A percentile compares a stretch with the other conserved stretches of the same genome.
Conservation (phyloP, 1,284 basidiomycete species). For the Inonotus hispidus region DNA sequence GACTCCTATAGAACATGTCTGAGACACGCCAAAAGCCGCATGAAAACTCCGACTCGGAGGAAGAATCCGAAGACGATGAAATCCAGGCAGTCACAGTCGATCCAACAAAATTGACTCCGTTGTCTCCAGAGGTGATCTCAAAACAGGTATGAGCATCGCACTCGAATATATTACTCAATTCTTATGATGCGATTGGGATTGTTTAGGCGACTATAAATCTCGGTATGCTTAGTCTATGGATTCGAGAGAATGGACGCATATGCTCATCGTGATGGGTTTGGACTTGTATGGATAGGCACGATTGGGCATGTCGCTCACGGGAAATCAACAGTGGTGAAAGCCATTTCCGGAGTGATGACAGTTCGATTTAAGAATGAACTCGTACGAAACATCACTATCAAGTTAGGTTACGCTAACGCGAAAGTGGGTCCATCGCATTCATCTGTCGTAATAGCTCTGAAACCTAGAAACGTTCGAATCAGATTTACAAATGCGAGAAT, state of each 20-base stretch:
- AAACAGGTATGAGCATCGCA: conserved; percentile 75
- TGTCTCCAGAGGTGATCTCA: conserved; percentile 94
- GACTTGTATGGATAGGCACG: conserved; percentile 51
- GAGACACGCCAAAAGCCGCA: conserved; percentile 55
- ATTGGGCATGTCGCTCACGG: conserved; percentile 98
- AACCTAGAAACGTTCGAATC: conserved; percentile 4
- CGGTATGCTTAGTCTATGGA: conserved; percentile 37
- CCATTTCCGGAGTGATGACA: conserved; percentile 98
- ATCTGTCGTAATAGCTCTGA: conserved; percentile 5
- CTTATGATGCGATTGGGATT: neutral
- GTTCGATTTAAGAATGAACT: conserved; percentile 99
- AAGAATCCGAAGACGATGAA: conserved; percentile 51
- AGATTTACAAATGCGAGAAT: conserved; percentile 99
- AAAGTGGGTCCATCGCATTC: conserved; percentile 59
- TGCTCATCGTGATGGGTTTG: conserved; percentile 3
- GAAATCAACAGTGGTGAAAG: conserved; percentile 98
- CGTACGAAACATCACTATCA: conserved; percentile 98
- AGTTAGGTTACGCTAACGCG: conserved; percentile 97
- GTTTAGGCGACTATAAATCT: conserved; percentile 79
- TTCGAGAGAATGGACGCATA: neutral
- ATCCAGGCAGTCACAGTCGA: conserved; percentile 68
- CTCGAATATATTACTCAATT: neutral
- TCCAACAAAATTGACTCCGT: conserved; percentile 76
- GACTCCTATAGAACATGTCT: conserved; percentile 6
- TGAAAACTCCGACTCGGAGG: conserved; percentile 67